Evolutionary conservation across 306 rosid genomes (phyloP).

Genomic region (Dicorynia guianensis): DNA sequence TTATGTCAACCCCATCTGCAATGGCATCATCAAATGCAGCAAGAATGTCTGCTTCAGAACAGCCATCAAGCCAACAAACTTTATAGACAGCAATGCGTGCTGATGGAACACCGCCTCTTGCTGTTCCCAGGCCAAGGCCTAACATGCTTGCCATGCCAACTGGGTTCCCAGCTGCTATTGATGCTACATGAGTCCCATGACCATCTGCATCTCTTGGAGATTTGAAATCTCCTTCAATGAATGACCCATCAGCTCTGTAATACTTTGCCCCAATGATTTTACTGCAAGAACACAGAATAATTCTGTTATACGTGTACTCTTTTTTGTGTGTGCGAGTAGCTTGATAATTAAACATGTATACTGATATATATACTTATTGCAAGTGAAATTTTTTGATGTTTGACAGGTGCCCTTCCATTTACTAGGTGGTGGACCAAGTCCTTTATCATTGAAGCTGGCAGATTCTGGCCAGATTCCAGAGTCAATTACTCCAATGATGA

Average conservation of each 20-base stretch:
- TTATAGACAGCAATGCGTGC: constrained; percentile 68
- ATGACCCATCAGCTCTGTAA: constrained; percentile 25
- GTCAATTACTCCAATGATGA: constrained; percentile 60
- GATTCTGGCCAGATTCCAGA: constrained; percentile 64
- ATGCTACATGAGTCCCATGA: constrained; percentile 64
- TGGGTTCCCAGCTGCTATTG: constrained; percentile 55
- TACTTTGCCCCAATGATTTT: constrained; percentile 62
- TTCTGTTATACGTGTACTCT: neutral
- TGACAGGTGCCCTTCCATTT: constrained; percentile 69
- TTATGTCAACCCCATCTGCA: constrained; percentile 62
- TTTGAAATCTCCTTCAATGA: neutral
- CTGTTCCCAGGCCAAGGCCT: constrained; percentile 53
- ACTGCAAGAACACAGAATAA: constrained; percentile 35
- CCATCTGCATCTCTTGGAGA: constrained; percentile 58
- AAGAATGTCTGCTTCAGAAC: constrained; percentile 46
- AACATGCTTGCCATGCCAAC: constrained; percentile 47
- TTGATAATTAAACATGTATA: neutral
- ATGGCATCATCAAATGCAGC: constrained; percentile 68
- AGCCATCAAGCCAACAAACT: constrained; percentile 51
- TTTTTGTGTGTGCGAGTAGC: neutral
- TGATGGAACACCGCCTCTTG: constrained; percentile 59
- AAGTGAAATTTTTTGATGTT: constrained; percentile 43
- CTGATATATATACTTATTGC: constrained; percentile 58
- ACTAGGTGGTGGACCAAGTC: constrained; percentile 54
- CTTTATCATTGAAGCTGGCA: constrained; percentile 51